A percentile compares a stretch with the other conserved stretches of the same genome.
Evolutionary conservation across 2,329 filamentous ascomycete genomes (phyloP).

Genomic region (Aspergillus alliaceus): DNA sequence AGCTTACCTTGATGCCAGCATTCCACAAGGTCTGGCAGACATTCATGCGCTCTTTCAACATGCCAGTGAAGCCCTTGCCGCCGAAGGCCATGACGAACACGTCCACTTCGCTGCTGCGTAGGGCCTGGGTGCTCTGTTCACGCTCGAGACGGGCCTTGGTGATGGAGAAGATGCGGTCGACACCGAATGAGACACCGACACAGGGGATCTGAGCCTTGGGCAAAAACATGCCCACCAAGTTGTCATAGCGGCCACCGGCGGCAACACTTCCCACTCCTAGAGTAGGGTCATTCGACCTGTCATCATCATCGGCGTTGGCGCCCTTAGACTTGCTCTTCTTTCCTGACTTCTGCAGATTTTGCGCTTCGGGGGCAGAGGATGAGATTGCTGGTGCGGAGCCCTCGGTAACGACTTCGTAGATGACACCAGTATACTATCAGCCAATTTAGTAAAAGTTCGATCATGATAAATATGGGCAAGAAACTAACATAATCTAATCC

Average conservation of each 20-base stretch:
- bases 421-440: constrained; percentile 65
- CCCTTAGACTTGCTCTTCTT: constrained; percentile 51
- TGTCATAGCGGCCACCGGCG: constrained; percentile 87
- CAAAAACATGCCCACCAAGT: constrained; percentile 91
- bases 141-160: constrained; percentile 73
- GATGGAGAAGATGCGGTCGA: constrained; percentile 93
- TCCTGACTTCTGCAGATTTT: constrained; percentile 34
- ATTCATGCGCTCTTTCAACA: constrained; percentile 80
- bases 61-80: constrained; percentile 76
- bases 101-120: constrained; percentile 75
- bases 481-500: constrained; percentile 70
- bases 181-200: constrained; percentile 88
- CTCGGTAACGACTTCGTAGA: constrained; percentile 86
- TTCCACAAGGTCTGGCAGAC: constrained; percentile 78
- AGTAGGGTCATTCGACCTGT: constrained; percentile 75
- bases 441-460: neutral
- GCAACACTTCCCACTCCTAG: constrained; percentile 85
- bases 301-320: constrained; percentile 59
- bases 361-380: constrained; percentile 39
- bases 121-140: constrained; percentile 52
- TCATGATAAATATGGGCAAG: constrained; percentile 32
- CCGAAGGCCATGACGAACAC: constrained; percentile 95
- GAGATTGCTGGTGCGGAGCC: constrained; percentile 63
- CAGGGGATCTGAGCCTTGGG: constrained; percentile 85
- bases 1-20: constrained; percentile 73